Evolutionary conservation across 2,329 filamentous ascomycete species (phyloP), one percentile per base, ranked within the genome.

Genomic region (Cordyceps cicadae): DNA sequence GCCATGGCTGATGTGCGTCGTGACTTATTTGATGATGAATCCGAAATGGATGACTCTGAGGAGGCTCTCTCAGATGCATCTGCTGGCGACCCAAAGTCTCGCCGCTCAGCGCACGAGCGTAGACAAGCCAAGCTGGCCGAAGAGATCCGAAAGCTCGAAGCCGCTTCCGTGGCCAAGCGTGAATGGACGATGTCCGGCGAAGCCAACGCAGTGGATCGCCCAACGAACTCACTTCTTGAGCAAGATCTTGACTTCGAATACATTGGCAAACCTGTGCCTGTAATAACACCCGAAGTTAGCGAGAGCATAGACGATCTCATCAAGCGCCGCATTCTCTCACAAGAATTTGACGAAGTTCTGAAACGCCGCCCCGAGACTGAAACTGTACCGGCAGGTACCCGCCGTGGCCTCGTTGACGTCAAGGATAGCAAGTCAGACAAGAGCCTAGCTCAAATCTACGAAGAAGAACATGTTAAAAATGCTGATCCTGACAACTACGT

Each of bases 211-310:
- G 80, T 81, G 0, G 90, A 94, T 66, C 84, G 94, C 41, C 94
- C 94, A 0, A 72, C 91, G 59, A 97, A 99, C 77, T 97, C 93
- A 0, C 82, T 99, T 2, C 84, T 99, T 1, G 92, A 97, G 70
- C 86, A 97, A 75, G 92, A 97, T 68, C 82, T 99, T 29, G 93
- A 97, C 66, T 99, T 97, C 70, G 94, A 99, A 75, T 87, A 95
- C 68, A 86, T 90, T 24, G 94, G 94, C 69, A 99, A 97, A 73
- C 93, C 94, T 0, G 88, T 97, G 0, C 91, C 93, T 1, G 89
- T 97, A 63, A 92, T 97, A 71, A 97, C 94, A 0, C 87, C 90
- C 48, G 92, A 97, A 72, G 81, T 95, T 46, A 95, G 87, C 59
- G 92, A 97, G 72, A 87, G 87, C 67, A 95, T 99, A 61, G 94